These are phyloP conservation scores for Ailanthus altissimus DNA, from an alignment of 345 rosid species.

Conservation along the genomic window DNA sequence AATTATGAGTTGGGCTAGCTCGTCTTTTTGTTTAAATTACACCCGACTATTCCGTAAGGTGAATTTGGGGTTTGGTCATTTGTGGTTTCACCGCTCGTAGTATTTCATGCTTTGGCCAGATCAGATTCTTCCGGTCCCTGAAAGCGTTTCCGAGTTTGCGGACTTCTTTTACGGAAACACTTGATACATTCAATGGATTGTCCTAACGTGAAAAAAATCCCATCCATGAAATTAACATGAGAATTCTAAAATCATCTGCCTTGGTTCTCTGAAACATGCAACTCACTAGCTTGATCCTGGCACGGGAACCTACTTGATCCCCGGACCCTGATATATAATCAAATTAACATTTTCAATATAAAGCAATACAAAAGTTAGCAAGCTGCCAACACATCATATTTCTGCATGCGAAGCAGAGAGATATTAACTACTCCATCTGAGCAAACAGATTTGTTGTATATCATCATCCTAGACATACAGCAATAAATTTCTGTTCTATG, in stretches of 20 bases:
- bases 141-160: no score
- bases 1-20: no score
- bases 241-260: no score
- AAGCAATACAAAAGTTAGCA: neutral
- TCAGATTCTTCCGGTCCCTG: no score
- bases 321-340: neutral
- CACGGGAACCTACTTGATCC: neutral
- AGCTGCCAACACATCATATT: neutral
- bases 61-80: neutral
- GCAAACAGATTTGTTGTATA: neutral
- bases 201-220: no score
- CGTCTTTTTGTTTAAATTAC: no score
- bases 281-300: no score
- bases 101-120: neutral
- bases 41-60: no score
- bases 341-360: neutral
- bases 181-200: no score
- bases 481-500: neutral
- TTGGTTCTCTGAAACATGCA: no score
- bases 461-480: neutral
- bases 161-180: no score
- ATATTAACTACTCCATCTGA: neutral
- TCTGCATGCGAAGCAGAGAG: neutral
- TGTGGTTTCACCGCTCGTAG: neutral
- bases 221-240: no score